Conservation (phyloP, 2,329 filamentous ascomycete species). For the Fusarium caatingaense region DNA sequence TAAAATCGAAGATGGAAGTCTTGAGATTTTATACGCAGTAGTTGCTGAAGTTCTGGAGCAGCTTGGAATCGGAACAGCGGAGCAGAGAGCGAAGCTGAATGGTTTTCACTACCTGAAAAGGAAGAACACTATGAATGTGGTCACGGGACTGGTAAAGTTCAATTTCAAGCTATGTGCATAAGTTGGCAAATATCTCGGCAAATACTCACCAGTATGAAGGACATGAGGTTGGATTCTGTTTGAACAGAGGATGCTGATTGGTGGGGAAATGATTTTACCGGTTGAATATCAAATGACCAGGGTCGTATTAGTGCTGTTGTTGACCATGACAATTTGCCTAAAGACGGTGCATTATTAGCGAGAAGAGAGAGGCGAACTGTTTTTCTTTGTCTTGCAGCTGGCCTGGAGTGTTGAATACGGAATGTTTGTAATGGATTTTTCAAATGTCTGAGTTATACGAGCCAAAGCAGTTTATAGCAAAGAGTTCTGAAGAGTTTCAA, state of each 20-base stretch:
- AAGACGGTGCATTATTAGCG: background rate
- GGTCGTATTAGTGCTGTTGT: slow-evolving; percentile 5
- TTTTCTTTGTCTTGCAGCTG: background rate
- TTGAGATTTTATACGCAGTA: slow-evolving; percentile 57
- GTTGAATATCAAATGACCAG: background rate
- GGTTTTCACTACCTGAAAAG: slow-evolving; percentile 51
- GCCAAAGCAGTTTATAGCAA: background rate
- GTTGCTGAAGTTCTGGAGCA: slow-evolving; percentile 59
- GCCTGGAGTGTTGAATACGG: fast-evolving
- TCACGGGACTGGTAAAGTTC: slow-evolving; percentile 48
- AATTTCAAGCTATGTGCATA: slow-evolving; percentile 25
- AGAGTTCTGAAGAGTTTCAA: background rate
- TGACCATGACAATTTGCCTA: slow-evolving; percentile 21
- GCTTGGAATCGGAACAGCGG: slow-evolving; percentile 52
- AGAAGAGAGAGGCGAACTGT: background rate
- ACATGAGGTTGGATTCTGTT: background rate
- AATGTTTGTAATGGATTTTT: background rate
- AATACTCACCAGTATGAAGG: background rate
- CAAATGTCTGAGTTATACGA: background rate
- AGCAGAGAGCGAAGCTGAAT: slow-evolving; percentile 47
- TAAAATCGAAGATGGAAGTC: slow-evolving; percentile 62
- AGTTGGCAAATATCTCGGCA: background rate
- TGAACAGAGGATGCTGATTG: slow-evolving; percentile 4
- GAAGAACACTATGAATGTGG: slow-evolving; percentile 54
- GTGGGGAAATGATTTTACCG: slow-evolving; percentile 14